These are phyloP conservation scores for Litchi chinensis DNA, from an alignment of 345 rosid species.

Conservation along the genomic window DNA sequence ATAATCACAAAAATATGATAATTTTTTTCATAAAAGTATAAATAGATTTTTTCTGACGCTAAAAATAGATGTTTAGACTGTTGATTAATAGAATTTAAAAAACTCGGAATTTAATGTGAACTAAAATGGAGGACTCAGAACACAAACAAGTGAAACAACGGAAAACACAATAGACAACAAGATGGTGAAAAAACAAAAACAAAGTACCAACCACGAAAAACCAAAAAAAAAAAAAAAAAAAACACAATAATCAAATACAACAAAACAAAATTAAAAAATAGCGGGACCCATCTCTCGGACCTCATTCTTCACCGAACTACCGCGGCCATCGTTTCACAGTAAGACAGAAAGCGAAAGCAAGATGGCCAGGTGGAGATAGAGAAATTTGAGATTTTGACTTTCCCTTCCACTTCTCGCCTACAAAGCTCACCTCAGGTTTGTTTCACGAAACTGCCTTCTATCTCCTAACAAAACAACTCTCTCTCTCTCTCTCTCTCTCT, in stretches of 20 bases:
- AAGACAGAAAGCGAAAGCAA: not conserved
- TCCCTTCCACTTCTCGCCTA: not conserved
- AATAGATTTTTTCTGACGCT: too few relatives aligned
- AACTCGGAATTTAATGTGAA: not conserved
- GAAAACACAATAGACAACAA: not conserved
- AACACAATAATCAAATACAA: not conserved
- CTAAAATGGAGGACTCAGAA: not conserved
- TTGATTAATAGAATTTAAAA: too few relatives aligned
- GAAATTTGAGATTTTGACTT: slow-evolving; percentile 13
- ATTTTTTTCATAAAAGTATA: too few relatives aligned
- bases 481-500: not conserved
- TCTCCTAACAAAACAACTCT: not conserved
- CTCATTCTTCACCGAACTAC: slow-evolving; percentile 5
- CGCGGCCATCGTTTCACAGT: not conserved
- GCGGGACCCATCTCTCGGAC: not conserved
- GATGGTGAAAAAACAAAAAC: not conserved
- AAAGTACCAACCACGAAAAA: not conserved
- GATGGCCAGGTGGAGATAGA: not conserved
- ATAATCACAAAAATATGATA: too few relatives aligned
- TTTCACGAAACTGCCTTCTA: not conserved
- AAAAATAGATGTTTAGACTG: too few relatives aligned
- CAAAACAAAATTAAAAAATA: not conserved
- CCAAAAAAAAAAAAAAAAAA: not conserved
- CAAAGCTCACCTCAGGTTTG: not conserved
- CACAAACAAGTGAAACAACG: too few relatives aligned